Percentiles rank a stretch among this genome's conserved stretches.
Conservation (phyloP, 1,139 yeast genomes). For the Blastobotrys ciferrii region DNA sequence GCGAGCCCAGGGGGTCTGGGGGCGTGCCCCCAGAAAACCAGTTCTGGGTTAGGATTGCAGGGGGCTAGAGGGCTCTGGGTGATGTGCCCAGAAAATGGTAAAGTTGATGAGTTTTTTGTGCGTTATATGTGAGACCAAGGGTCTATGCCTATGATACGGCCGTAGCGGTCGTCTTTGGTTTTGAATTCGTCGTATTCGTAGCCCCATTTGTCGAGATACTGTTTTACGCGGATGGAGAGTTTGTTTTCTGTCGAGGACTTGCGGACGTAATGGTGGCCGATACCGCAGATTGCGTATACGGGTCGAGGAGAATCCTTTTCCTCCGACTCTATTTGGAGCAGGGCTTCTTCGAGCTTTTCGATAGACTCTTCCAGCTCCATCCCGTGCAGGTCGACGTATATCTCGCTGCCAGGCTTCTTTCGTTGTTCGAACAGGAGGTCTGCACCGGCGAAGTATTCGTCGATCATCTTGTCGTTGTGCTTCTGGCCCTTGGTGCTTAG, state of each 20-base stretch:
- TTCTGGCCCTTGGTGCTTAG: slow-evolving; percentile 39
- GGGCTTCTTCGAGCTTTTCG: slow-evolving; percentile 30
- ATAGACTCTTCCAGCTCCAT: slow-evolving; percentile 39
- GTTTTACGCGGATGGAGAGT: slow-evolving; percentile 33
- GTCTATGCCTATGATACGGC: slow-evolving; percentile 40
- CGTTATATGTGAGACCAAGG: slow-evolving; percentile 37
- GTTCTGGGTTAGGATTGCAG: too few species aligned
- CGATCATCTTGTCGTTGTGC: slow-evolving; percentile 32
- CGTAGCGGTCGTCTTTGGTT: slow-evolving; percentile 33
- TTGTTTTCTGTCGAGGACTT: slow-evolving; percentile 30
- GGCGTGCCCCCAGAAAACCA: too few species aligned
- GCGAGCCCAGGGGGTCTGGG: too few species aligned
- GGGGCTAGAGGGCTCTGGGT: too few species aligned
- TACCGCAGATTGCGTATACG: slow-evolving; percentile 37
- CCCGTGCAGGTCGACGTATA: slow-evolving; percentile 43
- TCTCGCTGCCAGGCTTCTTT: slow-evolving; percentile 26
- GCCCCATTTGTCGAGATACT: slow-evolving; percentile 37
- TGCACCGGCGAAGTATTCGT: slow-evolving; percentile 29
- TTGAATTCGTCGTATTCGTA: slow-evolving; percentile 38
- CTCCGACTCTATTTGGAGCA: slow-evolving; percentile 30
- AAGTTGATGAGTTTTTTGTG: too few species aligned
- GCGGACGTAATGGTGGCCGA: slow-evolving; percentile 33
- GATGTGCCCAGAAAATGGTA: too few species aligned
- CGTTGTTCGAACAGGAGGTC: slow-evolving; percentile 29
- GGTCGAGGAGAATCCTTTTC: slow-evolving; percentile 29